Evolutionary conservation across 257 asterid genomes (phyloP).

Genomic region (Solanum phureja): DNA sequence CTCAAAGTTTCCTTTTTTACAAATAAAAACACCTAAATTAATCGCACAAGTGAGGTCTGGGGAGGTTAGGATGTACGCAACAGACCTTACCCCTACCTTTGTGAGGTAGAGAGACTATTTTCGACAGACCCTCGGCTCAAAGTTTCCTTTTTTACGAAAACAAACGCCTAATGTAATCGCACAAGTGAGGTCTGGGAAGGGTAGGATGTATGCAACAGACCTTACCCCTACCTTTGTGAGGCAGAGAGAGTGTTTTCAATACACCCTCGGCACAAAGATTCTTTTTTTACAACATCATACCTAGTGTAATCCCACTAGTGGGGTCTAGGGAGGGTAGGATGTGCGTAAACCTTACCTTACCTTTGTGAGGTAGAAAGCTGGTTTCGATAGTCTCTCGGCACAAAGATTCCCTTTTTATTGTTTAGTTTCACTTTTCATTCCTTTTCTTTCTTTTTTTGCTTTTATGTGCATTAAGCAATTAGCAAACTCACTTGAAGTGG

Average conservation of each 20-base stretch:
- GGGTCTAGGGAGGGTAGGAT: not conserved
- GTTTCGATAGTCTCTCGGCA: not conserved
- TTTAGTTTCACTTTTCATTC: not conserved
- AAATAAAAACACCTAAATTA: not conserved
- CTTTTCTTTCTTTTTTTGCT: not conserved
- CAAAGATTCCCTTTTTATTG: not conserved
- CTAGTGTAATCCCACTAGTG: not conserved
- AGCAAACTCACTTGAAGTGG: not conserved
- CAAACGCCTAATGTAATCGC: not conserved
- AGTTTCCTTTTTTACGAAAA: not conserved
- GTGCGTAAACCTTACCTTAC: not conserved
- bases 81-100: not conserved
- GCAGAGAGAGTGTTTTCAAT: not conserved
- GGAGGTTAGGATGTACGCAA: not conserved
- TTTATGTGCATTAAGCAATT: not conserved
- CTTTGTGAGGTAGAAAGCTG: not conserved
- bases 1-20: not conserved
- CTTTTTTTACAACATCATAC: not conserved
- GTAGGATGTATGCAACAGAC: not conserved
- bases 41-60: not conserved
- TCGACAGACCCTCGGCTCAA: not conserved
- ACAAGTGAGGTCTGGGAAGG: not conserved
- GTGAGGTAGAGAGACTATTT: not conserved
- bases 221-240: not conserved
- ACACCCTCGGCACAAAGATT: not conserved